phyloP scores from a whole-genome alignment of 2,329 filamentous ascomycete species.

The Sordariomycetes sp. region DNA sequence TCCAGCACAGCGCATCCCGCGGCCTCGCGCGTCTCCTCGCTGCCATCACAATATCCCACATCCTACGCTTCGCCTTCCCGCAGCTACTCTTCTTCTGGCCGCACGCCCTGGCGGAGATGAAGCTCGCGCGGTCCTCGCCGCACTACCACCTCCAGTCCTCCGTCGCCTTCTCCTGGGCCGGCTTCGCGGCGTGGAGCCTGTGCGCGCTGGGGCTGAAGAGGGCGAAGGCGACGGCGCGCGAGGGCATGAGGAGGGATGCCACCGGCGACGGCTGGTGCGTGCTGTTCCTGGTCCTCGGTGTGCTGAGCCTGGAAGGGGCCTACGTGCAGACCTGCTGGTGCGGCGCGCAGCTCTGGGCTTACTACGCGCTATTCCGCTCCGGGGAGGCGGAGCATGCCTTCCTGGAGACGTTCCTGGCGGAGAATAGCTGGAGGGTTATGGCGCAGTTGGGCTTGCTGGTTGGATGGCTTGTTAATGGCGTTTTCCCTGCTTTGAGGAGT shows the following conservation, averaged over 20 bases:
- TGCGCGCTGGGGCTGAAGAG: not conserved
- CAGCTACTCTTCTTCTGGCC: constrained; percentile 18
- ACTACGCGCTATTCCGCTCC: constrained; percentile 9
- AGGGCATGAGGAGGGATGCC: not conserved
- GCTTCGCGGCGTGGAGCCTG: constrained; percentile 5
- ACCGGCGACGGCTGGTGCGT: constrained; percentile 1
- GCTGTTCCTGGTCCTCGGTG: constrained; percentile 13
- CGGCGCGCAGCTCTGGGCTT: constrained; percentile 15
- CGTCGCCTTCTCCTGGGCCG: constrained; percentile 4
- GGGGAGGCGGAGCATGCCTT: constrained; percentile 7
- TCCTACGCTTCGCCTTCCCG: constrained; percentile 21
- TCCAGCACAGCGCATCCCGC: constrained; percentile 14
- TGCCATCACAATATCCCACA: constrained; percentile 28
- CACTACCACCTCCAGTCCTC: constrained; percentile 21
- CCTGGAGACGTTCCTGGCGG: constrained; percentile 5
- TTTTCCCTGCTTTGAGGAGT: too few relatives aligned
- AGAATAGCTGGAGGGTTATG: constrained; percentile 1
- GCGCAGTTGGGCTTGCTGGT: not conserved
- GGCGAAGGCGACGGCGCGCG: not conserved
- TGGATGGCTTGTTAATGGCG: not conserved
- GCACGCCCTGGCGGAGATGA: constrained; percentile 22
- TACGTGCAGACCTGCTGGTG: constrained; percentile 17
- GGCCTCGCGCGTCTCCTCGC: constrained; percentile 16
- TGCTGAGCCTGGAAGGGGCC: constrained; percentile 18
- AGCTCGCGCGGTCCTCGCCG: constrained; percentile 23